Evolutionary conservation across 345 rosid genomes (phyloP).

Genomic region (Excoecaria cochinchinensis): DNA sequence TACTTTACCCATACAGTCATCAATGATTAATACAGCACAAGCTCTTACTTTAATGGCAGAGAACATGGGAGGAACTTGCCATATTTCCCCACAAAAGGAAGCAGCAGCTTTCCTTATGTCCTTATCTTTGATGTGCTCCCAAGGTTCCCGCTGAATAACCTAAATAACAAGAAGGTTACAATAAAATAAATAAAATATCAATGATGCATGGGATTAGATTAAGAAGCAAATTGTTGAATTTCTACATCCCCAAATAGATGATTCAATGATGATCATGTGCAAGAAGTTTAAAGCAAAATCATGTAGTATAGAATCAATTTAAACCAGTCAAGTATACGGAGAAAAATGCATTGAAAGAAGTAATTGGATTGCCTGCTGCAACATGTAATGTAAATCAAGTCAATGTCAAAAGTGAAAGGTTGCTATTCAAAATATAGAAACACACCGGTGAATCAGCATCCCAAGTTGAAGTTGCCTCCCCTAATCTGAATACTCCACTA

Average conservation of each 20-base stretch:
- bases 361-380: not conserved
- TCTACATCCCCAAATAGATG: not conserved
- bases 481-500: conserved; percentile 89
- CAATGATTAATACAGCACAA: not conserved
- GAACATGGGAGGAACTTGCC: conserved; percentile 99
- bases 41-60: conserved; percentile 92
- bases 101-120: conserved; percentile 70
- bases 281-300: not conserved
- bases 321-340: not conserved
- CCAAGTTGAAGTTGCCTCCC: conserved; percentile 96
- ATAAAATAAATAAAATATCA: not conserved
- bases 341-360: not conserved
- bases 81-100: conserved; percentile 88
- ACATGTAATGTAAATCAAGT: not conserved
- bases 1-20: not conserved
- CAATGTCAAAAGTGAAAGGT: not conserved
- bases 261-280: not conserved
- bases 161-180: conserved; percentile 22
- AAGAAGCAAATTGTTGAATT: not conserved
- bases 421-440: conserved; percentile 7
- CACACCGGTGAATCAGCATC: conserved; percentile 97
- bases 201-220: not conserved
- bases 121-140: conserved; percentile 91
- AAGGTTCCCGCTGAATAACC: conserved; percentile 94
- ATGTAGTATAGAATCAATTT: not conserved